Evolutionary conservation across 2,329 filamentous ascomycete species (phyloP).

Genomic region (Colletotrichum costaricense): DNA sequence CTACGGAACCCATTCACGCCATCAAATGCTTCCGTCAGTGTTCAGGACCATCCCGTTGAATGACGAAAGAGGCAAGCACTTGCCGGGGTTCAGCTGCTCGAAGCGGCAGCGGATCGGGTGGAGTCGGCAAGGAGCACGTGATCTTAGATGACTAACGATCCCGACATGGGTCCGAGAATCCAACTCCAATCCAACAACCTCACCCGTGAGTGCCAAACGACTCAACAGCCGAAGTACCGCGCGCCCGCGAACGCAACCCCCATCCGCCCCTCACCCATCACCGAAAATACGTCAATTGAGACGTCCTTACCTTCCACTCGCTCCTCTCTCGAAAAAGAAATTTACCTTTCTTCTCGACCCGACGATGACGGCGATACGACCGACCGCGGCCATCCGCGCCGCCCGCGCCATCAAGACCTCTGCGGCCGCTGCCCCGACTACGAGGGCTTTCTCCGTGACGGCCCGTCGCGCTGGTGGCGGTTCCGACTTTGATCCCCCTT

Average conservation of each 20-base stretch:
- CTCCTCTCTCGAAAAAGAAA: neutral
- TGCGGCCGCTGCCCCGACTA: slow-evolving; percentile 32
- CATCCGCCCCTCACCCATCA: slow-evolving; percentile 4
- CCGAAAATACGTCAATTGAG: slow-evolving; percentile 22
- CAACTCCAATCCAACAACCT: slow-evolving; percentile 35
- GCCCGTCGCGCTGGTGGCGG: slow-evolving; percentile 53
- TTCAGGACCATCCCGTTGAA: neutral
- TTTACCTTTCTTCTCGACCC: neutral
- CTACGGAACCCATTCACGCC: neutral
- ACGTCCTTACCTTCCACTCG: neutral
- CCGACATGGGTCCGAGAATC: slow-evolving; percentile 32
- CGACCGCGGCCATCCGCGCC: slow-evolving; percentile 37
- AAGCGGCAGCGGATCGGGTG: slow-evolving; percentile 14
- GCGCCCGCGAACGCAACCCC: slow-evolving; percentile 14
- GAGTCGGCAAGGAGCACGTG: slow-evolving; percentile 14
- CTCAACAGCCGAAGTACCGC: slow-evolving; percentile 29
- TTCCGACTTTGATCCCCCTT: slow-evolving; percentile 87
- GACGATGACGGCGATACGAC: slow-evolving; percentile 37
- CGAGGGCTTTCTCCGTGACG: slow-evolving; percentile 58
- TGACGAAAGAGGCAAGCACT: neutral
- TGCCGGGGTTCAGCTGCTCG: neutral
- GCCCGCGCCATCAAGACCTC: slow-evolving; percentile 48
- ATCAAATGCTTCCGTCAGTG: neutral
- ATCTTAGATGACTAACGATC: slow-evolving; percentile 12
- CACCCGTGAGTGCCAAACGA: slow-evolving; percentile 26